Evolutionary conservation across 73 alveolate species (phyloP), one percentile per base, ranked within the genome.

Genomic region (Tetrahymena thermophila): DNA sequence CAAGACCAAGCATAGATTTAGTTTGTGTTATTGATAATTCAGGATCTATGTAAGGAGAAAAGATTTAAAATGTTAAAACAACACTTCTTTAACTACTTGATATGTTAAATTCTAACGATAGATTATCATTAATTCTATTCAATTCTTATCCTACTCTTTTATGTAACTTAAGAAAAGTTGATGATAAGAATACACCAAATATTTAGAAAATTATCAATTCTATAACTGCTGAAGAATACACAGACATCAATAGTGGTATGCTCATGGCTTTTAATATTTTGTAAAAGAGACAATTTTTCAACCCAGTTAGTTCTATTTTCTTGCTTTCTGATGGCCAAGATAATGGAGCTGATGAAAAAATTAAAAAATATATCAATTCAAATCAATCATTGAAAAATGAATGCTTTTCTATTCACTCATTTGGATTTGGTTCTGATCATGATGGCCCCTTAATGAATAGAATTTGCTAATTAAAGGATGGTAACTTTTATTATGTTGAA

Each of bases 391-490:
- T 71, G 31, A 71, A 71, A 31, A 71, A 71, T 31, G 89, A 71
- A n/a, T 71, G 89, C 23, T 97, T 96, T 71, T 94, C 99, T 93
- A 56, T 97, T n/a, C 99, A 97, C 96, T 85, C 99, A 28, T 97
- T 97, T 96, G 99, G 99, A 1, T 97, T 96, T 94, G 99, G 99
- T 42, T 93, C 96, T 8, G 99, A 97, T 96, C 98, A 97, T 94
- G 99, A 97, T 93, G 98, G 98, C 14, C 93, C 93, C 34, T 84
- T 97, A 34, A 96, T 97, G 98, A 97, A 95, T 85, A 94, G 93
- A 85, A 93, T 97, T 34, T 97, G 98, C 31, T 93, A 94, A 93
- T 85, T 96, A 57, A 97, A 97, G 94, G 97, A 97, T 93, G 99
- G 99, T 25, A 94, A 97, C 16, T 97, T 97, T 93, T 97, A 96